A percentile compares a stretch with the other conserved stretches of the same genome.
Conservation (phyloP, 2,329 filamentous ascomycete species). For the Hymenoscyphus fructigenus region DNA sequence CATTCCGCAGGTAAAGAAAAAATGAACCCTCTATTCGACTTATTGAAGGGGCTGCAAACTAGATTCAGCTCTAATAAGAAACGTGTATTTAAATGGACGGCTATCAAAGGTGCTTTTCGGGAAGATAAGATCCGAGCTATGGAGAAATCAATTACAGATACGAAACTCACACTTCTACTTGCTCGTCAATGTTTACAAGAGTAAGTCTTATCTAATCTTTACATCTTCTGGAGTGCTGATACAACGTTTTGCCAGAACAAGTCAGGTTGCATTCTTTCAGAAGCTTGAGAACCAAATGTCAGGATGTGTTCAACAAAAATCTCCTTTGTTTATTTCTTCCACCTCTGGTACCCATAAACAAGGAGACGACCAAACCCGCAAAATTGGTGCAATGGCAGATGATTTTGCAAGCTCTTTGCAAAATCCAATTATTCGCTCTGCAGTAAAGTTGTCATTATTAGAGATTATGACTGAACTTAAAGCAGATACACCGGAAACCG, state of each 20-base stretch:
- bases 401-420: neutral
- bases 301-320: neutral
- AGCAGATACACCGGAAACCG: neutral
- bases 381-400: neutral
- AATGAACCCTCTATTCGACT: neutral
- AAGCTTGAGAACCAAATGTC: neutral
- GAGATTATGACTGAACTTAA: neutral
- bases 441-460: neutral
- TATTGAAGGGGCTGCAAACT: neutral
- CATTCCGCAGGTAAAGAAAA: neutral
- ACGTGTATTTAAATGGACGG: neutral
- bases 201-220: neutral
- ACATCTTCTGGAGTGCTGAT: neutral
- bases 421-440: neutral
- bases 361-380: neutral
- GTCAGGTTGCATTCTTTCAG: neutral
- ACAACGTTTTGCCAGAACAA: neutral
- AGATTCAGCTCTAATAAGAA: neutral
- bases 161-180: slow-evolving; percentile 1
- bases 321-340: neutral
- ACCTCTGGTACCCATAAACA: neutral
- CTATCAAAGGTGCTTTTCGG: neutral
- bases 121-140: neutral
- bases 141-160: neutral
- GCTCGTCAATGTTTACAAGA: neutral